phyloP scores from a whole-genome alignment of 805 yeast genomes.

The Candida ponderosae region DNA sequence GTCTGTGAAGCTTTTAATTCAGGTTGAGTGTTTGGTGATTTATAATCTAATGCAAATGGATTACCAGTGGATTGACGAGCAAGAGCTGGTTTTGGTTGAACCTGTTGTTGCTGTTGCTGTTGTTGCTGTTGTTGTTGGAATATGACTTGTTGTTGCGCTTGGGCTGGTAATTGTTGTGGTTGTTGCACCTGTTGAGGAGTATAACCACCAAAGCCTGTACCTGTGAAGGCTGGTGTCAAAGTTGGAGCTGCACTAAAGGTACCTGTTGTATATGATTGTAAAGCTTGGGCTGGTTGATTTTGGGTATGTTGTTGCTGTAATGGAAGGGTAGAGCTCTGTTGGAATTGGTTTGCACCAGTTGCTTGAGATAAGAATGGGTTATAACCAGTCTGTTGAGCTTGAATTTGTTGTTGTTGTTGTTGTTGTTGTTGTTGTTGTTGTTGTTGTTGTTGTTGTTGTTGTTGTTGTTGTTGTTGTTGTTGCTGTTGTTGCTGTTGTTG shows the following conservation, averaged over 20 bases:
- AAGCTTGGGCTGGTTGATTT: slow-evolving; percentile 16
- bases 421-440: too few relatives aligned
- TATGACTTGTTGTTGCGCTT: not conserved
- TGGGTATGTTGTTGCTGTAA: slow-evolving; percentile 5
- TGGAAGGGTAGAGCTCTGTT: not conserved
- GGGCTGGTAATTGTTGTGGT: not conserved
- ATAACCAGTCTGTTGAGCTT: slow-evolving; percentile 1
- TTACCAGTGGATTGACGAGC: slow-evolving; percentile 25
- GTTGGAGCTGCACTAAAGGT: slow-evolving; percentile 11
- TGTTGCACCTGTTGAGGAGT: slow-evolving; percentile 4
- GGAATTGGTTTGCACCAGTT: not conserved
- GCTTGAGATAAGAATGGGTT: not conserved
- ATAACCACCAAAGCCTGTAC: slow-evolving; percentile 55
- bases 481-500: slow-evolving; percentile 10
- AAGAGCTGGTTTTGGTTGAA: slow-evolving; percentile 3
- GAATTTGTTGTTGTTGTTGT: too few relatives aligned
- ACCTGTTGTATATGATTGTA: slow-evolving; percentile 14
- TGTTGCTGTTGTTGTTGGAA: not conserved
- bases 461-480: too few relatives aligned
- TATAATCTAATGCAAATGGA: slow-evolving; percentile 28
- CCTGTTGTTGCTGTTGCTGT: not conserved
- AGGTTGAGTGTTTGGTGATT: slow-evolving; percentile 4
- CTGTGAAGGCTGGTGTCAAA: slow-evolving; percentile 34
- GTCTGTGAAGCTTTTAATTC: slow-evolving; percentile 12
- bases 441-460: too few relatives aligned